Base-by-base conservation (phyloP, 2,329 filamentous ascomycete genomes). In the Atkinsonella hypoxylon region DNA sequence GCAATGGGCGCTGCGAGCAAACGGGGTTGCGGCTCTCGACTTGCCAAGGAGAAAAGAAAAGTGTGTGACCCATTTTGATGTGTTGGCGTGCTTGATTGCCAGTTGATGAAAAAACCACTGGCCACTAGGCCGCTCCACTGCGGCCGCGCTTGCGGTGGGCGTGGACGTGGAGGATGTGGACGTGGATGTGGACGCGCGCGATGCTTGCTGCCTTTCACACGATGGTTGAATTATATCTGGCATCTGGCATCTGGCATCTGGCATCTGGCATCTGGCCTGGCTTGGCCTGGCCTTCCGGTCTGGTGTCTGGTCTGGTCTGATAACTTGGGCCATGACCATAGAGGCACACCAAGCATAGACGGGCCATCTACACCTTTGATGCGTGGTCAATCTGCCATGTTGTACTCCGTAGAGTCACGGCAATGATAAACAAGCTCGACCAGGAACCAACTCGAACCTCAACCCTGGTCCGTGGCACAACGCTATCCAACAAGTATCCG, bases 51-150 rank as follows among this genome's bases (percentile, higher is more conserved):
- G 30, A 41, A 44, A 18, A 38, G 26, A 32, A 45, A 30, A 45
- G 41, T 76, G 77, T 79, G 78, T 78, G 78, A 80, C 78, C 79
- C 78, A 79, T 81, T 72, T 74, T 87, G 87, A 89, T 94, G 89
- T 85, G 88, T 77, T 94, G 89, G 88, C 88, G 83, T 83, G 74
- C 76, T 76, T 84, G 77, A 76, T 81, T 79, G 79, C 87, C 87
- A 91, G 83, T 90, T 82, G 77, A 82, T 80, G 54, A 15, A 50
- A 74, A 75, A 77, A 70, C 69, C 71, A 73, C 72, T 75, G 61
- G 73, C 76, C 72, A 76, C 76, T 78, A 79, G 71, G 69, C 73
- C 76, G 74, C 76, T 79, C 79, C 78, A 82, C 78, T 68, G 67
- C 70, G 67, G 71, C 71, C 67, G 71, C 71, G 75, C 69, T 72